Evolutionary conservation across 2,329 filamentous ascomycete genomes (phyloP), one percentile per base, ranked within the genome.

Genomic region (Cladosporium sp.): DNA sequence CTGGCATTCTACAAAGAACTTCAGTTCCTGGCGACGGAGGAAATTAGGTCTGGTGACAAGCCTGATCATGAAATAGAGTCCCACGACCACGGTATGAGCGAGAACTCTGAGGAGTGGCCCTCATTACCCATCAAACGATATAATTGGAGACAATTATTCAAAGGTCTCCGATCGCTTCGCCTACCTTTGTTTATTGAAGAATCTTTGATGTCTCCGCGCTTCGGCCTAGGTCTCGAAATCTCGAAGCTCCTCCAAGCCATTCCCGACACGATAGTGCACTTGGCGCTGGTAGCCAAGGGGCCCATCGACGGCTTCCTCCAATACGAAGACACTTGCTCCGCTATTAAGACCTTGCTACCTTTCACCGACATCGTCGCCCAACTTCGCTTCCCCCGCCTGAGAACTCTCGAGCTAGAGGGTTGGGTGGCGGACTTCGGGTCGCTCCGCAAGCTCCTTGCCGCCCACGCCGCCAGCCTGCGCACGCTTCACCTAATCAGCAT

Each of bases 221-320:
- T 34, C 28, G 48, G 48, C 40, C n/a, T 50, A 16, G 48, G 48
- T 13, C 48, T n/a, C 4, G 48, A 43, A 31, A 40, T 50, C 16
- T 22, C 31, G 18, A 31, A 40, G 8, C 18, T 50, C 31, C 34
- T 43, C 31, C 28, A 37, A 31, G 28, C 48, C 32, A 50, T 50
- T 18, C 48, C 48, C 18, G 48, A 50, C 33, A 50, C 48, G 0
- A 42, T 50, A 16, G 48, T 37, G 14, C 31, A 50, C 40, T 40
- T 50, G 18, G 48, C 48, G 6, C 48, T 50, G 13, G 38, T 41
- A 31, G 48, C 48, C 18, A 50, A 50, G 31, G 48, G 48, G 16
- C 48, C 48, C 28, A 37, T 50, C 10, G 48, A 50, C 40, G 48
- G 48, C 48, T 50, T 50, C 32, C 38, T 50, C 3, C 48, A 50